Evolutionary conservation across 2,329 filamentous ascomycete genomes (phyloP), one percentile per base, ranked within the genome.

Genomic region (Mariannaea elegans): DNA sequence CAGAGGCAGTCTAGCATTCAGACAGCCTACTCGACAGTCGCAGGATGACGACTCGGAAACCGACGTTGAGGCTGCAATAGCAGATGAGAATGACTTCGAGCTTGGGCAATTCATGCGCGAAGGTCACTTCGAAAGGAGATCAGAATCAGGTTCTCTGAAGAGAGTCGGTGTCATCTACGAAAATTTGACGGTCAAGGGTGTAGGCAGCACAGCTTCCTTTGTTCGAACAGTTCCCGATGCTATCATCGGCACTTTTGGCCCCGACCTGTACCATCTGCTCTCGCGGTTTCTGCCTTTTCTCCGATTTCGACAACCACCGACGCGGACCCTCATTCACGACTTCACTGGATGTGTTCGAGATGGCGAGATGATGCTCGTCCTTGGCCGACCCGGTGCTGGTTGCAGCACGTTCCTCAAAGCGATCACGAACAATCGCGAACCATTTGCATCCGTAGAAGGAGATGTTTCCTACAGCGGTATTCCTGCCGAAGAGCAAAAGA

Each of bases 131-230:
- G 91, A 93, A 75, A 92, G 90, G 72, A 84, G 90, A 86, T 85
- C 2, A 55, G 68, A 62, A 84, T 87, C 27, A 72, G 76, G 82
- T 32, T 90, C 91, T 0, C 84, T 88, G 10, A 95, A 94, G 78
- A 91, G 89, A 68, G 86, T 94, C 10, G 91, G 92, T 2, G 89
- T 94, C 1, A 79, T 93, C 1, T 94, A 89, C 80, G 91, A 90
- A 75, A 83, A 91, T 66, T 80, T 94, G 48, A 92, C 87, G 0
- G 91, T 94, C 24, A 88, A 90, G 73, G 91, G 91, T 16, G 78
- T 88, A 7, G 87, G 87, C 39, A 86, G 85, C 12, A 88, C 86
- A 1, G 81, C 89, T 0, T 86, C 86, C 0, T 90, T 91, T 64
- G 90, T 91, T 23, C 86, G 86, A 61, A 93, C 90, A 0, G 77